Conservation (phyloP, 495 filamentous ascomycete genomes). For the Penicillium desertorum region DNA sequence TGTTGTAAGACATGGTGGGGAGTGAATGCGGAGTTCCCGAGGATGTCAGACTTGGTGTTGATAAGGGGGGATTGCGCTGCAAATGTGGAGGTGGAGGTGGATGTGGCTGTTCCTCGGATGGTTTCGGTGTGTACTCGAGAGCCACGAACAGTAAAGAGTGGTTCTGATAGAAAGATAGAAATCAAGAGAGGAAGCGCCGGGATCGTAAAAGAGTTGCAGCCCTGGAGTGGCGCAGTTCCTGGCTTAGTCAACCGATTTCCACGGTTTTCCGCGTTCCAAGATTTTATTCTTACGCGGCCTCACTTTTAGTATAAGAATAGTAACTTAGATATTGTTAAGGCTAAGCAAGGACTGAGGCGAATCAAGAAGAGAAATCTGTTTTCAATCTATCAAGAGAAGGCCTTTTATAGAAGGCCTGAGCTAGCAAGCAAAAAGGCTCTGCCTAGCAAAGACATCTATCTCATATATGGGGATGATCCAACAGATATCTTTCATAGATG, state of each 20-base stretch:
- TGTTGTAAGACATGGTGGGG: slow-evolving; percentile 26
- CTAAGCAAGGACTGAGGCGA: no score
- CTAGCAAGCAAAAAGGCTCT: no score
- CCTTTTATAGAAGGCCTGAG: no score
- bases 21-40: background rate
- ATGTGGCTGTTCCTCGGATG: background rate
- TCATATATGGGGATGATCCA: no score
- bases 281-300: slow-evolving; percentile 1
- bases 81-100: background rate
- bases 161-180: background rate
- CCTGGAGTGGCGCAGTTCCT: slow-evolving; percentile 1
- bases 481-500: background rate
- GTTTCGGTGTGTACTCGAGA: background rate
- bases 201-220: background rate
- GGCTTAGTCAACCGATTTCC: slow-evolving; percentile 6
- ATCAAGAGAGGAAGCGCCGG: background rate
- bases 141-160: background rate
- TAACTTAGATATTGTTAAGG: background rate
- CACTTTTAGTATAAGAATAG: background rate
- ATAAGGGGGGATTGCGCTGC: background rate
- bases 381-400: no score
- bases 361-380: no score
- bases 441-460: no score
- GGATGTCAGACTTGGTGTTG: background rate
- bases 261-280: background rate